Evolutionary conservation across 768 basidiomycete genomes (phyloP), one percentile per base, ranked within the genome.

Genomic region (Termitomyces sp.): DNA sequence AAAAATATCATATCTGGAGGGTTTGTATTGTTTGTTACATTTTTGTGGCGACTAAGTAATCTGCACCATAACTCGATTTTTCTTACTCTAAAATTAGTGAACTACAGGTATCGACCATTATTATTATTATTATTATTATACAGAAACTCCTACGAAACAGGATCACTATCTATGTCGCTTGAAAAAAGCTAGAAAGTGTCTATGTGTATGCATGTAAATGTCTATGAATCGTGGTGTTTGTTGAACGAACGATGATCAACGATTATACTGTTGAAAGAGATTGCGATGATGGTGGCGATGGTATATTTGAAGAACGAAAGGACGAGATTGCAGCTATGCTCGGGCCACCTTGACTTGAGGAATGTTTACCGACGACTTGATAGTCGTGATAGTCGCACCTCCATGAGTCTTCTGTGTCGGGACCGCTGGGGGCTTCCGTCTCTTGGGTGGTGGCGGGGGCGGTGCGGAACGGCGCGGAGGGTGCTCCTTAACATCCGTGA

Each of bases 361-460:
- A 5, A 54, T 15, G 42, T 31, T 48, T 17, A 72, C 75, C 8
- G 81, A 81, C 3, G 80, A 79, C 64, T 76, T 73, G 45, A 89
- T 88, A 1, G 86, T 77, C 7, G 85, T 85, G 38, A 89, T 85
- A 40, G 82, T 83, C 25, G 79, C 81, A 9, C 84, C 86, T 14
- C 80, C 68, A 58, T 80, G 77, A 0, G 79, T 80, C 53, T 70
- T 76, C 36, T 76, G 77, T 1, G 80, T 73, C 10, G 91, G 88
- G 49, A 87, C 78, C 15, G 89, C 86, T 38, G 91, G 90, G 1
- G 90, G 85, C 66, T 88, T 89, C 68, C 90, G 75, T 49, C 89
- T 79, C 68, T 85, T 85, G 3, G 81, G 81, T 20, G 88, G 87
- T 20, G 88, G 87, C 10, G 86, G 81, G n/a, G 90, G 86, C 0